phyloP scores from a whole-genome alignment of 2,329 filamentous ascomycete species.

The Colletotrichum karsti region DNA sequence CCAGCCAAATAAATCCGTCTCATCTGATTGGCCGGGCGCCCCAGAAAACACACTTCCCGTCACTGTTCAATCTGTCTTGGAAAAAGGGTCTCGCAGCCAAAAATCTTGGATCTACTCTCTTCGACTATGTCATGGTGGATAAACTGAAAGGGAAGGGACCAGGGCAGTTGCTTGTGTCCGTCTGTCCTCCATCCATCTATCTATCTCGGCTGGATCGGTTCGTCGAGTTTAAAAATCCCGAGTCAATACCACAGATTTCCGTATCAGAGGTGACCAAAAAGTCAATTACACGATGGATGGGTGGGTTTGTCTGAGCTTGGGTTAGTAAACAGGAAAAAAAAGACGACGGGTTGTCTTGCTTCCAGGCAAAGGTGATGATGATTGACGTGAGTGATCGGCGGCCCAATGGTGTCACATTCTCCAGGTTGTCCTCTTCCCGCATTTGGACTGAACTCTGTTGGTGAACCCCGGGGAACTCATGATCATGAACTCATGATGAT shows the following conservation, averaged over 20 bases:
- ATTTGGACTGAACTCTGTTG: no score
- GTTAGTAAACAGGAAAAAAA: background rate
- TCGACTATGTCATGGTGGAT: background rate
- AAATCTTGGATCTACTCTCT: background rate
- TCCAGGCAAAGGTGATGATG: no score
- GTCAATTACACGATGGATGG: background rate
- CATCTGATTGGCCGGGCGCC: background rate
- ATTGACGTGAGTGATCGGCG: no score
- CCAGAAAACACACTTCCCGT: slow-evolving; percentile 7
- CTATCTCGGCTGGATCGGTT: background rate
- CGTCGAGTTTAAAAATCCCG: background rate
- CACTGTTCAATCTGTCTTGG: no score
- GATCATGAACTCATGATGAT: background rate
- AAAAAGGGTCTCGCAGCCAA: background rate
- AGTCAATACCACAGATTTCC: no score
- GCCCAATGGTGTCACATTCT: background rate
- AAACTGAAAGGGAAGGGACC: background rate
- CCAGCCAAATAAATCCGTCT: background rate
- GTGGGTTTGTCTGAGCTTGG: slow-evolving; percentile 12
- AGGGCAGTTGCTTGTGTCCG: no score
- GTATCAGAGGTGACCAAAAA: background rate
- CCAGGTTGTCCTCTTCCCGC: no score
- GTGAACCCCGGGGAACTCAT: background rate
- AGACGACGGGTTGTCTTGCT: no score
- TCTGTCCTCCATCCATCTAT: no score